Base-by-base conservation (phyloP, 768 basidiomycete species). In the Mycena rebaudengoi region DNA sequence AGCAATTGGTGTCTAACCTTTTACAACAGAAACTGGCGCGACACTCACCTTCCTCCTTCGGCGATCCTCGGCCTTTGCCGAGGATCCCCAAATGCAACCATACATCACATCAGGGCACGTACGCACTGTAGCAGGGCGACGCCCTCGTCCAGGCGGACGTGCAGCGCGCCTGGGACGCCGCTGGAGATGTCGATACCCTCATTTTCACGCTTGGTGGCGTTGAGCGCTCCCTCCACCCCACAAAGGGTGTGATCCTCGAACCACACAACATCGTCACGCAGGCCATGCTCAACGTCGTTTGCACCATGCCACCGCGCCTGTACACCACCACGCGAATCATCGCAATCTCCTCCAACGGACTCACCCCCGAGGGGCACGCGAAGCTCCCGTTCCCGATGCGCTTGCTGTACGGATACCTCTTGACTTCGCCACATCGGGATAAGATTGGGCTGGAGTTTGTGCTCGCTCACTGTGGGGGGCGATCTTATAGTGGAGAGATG, bases 171-270 rank as follows among this genome's bases (percentile, higher is more conserved):
- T 90, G 89, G 88, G 70, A 78, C 5, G 78, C 78, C 55, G 81
- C 82, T 1, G 74, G 72, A 0, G 61, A 76, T 2, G 80, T 90
- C 52, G 88, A 90, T 62, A 66, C 84, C 26, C 75, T 91, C 20
- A 65, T 91, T 11, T 91, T 86, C 75, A 84, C 88, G 5, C 80
- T 91, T 60, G 91, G 89, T 85, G 88, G 84, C 35, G 86, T 84
- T 14, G 72, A 23, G 2, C 83, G 84, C 0, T 74, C 70, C 16
- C 86, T 90, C 73, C 55, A 67, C 43, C 62, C 84, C 6, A 68
- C 75, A 1, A 83, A 85, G 69, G 90, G 89, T 25, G 59, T 83
- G 64, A 66, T 83, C 14, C 71, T 87, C 41, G 72, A 73, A 5
- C 87, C 88, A 0, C 74, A 79, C 5, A 83, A 91, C 73, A 84